Base-by-base conservation (phyloP, 2,329 filamentous ascomycete genomes). In the Xylaria hypoxylon region DNA sequence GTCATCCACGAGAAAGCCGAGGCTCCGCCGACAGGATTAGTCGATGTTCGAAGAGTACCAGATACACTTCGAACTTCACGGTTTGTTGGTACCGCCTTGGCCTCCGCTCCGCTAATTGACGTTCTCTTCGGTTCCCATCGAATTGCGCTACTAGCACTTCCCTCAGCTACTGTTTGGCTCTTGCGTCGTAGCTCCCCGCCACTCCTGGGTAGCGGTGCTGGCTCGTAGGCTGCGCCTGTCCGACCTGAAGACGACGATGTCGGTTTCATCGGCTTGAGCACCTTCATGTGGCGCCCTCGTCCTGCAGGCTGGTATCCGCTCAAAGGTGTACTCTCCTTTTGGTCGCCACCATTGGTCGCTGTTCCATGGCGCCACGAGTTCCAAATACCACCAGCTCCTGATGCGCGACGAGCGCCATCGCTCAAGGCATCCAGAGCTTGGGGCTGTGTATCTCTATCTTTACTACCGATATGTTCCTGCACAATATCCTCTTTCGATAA, bases 1-100 rank as follows among this genome's bases (percentile, higher is more conserved):
- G 92, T 95, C 83, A 97, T 90, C 94, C 94, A 98, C 13, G 92
- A 90, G 81, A 98, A 98, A 2, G 95, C 95, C 65, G 93, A 96
- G 15, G 92, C 95, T n/a, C 92, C 92, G 8, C 95, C 95, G 19
- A 97, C 87, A 0, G 96, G 95, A 75, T 98, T 98, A 35, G 88
- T 84, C 6, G 88, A 85, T 63, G 76, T 77, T 59, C 89, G 86
- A 17, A 87, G 81, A n/a, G 82, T 76, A 19, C 79, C 74, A 47
- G 81, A 77, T 42, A 77, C 74, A 59, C 78, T 81, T 61, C 80
- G 79, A 44, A 73, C 70, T 52, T 81, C 79, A 63, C 77, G 62
- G 64, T 64, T 63, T 72, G 62, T 67, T 79, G 79, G 72, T 77
- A 77, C 67, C 80, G 81, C 58, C 73, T 78, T 74, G 59, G 62